Conservation (phyloP, 176 grass and related monocot genomes). For the Olyra latifolia region DNA sequence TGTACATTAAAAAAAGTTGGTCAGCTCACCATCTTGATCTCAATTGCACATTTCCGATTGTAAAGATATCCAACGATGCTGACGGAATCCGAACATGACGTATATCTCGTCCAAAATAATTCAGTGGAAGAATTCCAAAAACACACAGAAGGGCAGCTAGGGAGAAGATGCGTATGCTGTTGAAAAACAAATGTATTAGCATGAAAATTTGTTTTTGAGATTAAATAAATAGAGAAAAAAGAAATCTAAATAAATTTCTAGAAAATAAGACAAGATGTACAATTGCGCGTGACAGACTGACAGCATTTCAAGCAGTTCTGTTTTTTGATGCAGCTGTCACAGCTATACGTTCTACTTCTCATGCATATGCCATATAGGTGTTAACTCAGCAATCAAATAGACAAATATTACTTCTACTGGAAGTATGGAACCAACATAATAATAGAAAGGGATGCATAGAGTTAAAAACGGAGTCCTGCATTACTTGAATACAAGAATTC, state of each 20-base stretch:
- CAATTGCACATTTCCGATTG: slow-evolving; percentile 65
- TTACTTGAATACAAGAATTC: slow-evolving; percentile 83
- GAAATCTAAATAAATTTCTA: not conserved
- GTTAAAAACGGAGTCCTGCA: slow-evolving; percentile 3
- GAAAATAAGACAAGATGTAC: not conserved
- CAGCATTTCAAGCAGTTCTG: not conserved
- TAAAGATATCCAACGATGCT: slow-evolving; percentile 75
- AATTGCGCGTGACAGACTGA: not conserved
- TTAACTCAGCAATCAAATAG: not conserved
- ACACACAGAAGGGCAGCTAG: slow-evolving; percentile 81
- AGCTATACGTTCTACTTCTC: not conserved
- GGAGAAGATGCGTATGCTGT: slow-evolving; percentile 90
- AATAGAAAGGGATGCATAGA: not conserved
- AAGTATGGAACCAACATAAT: not conserved
- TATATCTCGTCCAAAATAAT: slow-evolving; percentile 83
- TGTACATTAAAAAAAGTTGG: not conserved
- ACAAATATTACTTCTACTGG: not conserved
- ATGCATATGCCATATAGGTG: not conserved
- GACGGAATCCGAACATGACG: slow-evolving; percentile 51
- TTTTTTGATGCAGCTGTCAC: not conserved
- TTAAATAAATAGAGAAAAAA: not conserved
- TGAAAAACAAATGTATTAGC: slow-evolving; percentile 26
- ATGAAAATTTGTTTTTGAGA: not conserved
- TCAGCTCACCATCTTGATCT: slow-evolving; percentile 72
- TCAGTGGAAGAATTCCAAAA: slow-evolving; percentile 74